Evolutionary conservation across 768 basidiomycete genomes (phyloP).

Genomic region (Saitozyma podzolica): DNA sequence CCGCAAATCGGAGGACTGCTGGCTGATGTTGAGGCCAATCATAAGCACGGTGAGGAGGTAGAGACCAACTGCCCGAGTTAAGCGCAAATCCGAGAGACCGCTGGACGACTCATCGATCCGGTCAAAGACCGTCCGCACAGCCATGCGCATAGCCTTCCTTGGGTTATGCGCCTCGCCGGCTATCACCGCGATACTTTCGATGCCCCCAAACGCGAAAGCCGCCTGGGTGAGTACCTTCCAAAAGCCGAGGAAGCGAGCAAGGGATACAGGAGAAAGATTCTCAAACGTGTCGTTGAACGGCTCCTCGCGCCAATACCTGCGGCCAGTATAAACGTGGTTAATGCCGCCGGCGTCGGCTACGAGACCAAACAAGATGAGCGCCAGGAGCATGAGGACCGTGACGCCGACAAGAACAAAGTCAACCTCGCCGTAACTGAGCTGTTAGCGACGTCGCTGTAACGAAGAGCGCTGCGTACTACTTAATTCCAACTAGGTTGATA

Average conservation of each 20-base stretch:
- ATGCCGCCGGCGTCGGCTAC: conserved; percentile 31
- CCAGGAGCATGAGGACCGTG: conserved; percentile 36
- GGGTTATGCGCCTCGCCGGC: conserved; percentile 43
- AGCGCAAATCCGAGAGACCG: conserved; percentile 21
- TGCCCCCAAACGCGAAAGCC: conserved; percentile 20
- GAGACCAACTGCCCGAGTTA: conserved; percentile 22
- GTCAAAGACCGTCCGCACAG: conserved; percentile 1
- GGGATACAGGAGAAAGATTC: conserved; percentile 6
- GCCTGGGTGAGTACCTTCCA: conserved; percentile 12
- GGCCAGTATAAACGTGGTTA: conserved; percentile 20
- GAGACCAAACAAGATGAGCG: conserved; percentile 36
- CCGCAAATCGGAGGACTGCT: conserved; percentile 32
- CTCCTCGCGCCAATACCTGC: conserved; percentile 18
- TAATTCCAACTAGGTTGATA: conserved; percentile 9
- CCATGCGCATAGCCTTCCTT: conserved; percentile 30
- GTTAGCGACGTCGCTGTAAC: background rate
- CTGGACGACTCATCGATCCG: background rate
- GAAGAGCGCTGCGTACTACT: conserved; percentile 5
- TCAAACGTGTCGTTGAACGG: conserved; percentile 12
- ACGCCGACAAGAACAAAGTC: conserved; percentile 33
- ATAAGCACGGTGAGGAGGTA: conserved; percentile 34
- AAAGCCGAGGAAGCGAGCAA: conserved; percentile 10
- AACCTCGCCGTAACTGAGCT: conserved; percentile 34
- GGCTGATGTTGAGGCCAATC: conserved; percentile 43
- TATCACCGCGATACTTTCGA: conserved; percentile 26